Percentiles rank a stretch among this genome's conserved stretches.
Evolutionary conservation across 2,329 filamentous ascomycete genomes (phyloP).

Genomic region (Talaromyces sp.): DNA sequence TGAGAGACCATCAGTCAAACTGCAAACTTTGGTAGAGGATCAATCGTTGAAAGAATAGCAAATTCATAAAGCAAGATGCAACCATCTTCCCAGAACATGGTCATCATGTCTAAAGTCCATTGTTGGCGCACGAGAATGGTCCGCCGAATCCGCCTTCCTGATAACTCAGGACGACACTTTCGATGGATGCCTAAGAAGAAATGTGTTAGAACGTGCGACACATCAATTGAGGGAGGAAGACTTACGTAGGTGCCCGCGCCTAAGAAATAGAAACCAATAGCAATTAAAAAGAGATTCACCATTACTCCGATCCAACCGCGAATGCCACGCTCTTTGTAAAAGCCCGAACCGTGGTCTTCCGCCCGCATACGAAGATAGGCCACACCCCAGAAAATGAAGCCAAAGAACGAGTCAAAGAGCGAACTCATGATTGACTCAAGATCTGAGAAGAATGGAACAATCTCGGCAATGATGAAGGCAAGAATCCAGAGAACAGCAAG

Average conservation of each 20-base stretch:
- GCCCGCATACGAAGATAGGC: constrained; percentile 48
- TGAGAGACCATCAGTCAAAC: neutral
- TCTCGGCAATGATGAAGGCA: constrained; percentile 89
- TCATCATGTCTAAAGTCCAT: constrained; percentile 30
- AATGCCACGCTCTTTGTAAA: constrained; percentile 43
- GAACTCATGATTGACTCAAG: constrained; percentile 59
- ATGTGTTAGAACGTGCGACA: neutral
- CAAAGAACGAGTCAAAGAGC: constrained; percentile 75
- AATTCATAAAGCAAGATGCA: neutral
- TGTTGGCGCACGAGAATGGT: constrained; percentile 69
- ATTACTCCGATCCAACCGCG: constrained; percentile 44
- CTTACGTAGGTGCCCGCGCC: constrained; percentile 73
- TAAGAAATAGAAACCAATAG: constrained; percentile 76
- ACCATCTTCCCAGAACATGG: neutral
- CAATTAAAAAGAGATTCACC: constrained; percentile 71
- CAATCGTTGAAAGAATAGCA: neutral
- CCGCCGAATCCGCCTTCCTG: constrained; percentile 62
- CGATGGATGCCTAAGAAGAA: constrained; percentile 39
- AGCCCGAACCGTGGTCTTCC: constrained; percentile 41
- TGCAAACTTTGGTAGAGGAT: constrained; percentile 11
- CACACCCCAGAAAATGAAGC: constrained; percentile 79
- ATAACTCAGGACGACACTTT: constrained; percentile 65
- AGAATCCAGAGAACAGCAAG: constrained; percentile 67
- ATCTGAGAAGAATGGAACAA: constrained; percentile 90
- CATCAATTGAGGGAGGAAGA: constrained; percentile 13